Evolutionary conservation across 495 filamentous ascomycete species (phyloP), one percentile per base, ranked within the genome.

Genomic region (Penicillium alfredii): DNA sequence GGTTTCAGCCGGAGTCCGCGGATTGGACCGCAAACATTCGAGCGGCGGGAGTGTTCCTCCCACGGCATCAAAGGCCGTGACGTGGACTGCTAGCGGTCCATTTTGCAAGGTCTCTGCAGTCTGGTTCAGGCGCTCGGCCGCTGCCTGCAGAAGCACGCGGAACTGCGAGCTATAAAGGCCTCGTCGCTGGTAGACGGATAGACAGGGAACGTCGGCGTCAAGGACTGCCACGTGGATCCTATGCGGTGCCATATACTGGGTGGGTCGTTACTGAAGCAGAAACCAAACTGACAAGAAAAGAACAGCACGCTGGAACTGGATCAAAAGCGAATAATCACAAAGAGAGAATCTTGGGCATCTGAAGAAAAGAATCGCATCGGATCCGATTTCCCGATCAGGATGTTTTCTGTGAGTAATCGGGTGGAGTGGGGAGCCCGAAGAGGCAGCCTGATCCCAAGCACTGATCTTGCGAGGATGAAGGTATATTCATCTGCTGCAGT

Each of bases 91-190:
- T 10, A 58, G 22, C 9, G 40, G 42, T 36, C 33, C 37, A 23
- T 47, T 37, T 15, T 33, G 40, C 4, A 39, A 34, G 34, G 25
- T 27, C n/a, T 35, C 36, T 20, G 43, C 13, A 14, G 21, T 18
- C 16, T 52, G 18, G 26, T 56, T 56, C 8, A 64, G 36, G 14
- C 63, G 55, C 8, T 36, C 18, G 2, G 62, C 56, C 6, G 64
- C 60, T 15, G 44, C 24, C 45, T 62, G 54, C 6, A 68, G 56
- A 0, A 68, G 51, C 1, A 14, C 23, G 4, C 52, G 55, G 45
- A 68, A 68, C 22, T 61, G 58, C 1, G 64, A 58, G 30, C 56
- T 63, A 43, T 63, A 66, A 24, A 68, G 47, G 25, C 64, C 62
- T 3, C 58, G 60, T 13, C 47, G 26, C 19, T 34, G 31, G 42